Base-by-base conservation (phyloP, 1,284 basidiomycete species). In the Schizopora paradoxa region DNA sequence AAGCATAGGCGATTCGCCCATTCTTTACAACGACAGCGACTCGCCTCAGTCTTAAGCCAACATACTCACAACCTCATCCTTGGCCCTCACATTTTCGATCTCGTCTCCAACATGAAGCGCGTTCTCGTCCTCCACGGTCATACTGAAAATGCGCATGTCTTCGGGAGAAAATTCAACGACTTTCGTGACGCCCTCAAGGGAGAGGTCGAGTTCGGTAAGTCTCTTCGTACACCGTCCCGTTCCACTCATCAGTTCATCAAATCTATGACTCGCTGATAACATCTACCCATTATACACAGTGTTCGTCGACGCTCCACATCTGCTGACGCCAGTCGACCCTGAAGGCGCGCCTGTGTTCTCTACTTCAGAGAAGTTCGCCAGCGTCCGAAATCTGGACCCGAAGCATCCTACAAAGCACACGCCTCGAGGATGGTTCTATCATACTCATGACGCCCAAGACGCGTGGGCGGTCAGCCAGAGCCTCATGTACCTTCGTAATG, bases 51-150 rank as follows among this genome's bases (percentile, higher is more conserved):
- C n/a, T n/a, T n/a, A n/a, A n/a, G n/a, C n/a, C n/a, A n/a, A n/a
- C n/a, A n/a, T n/a, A n/a, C n/a, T n/a, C n/a, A n/a, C n/a, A n/a
- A n/a, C n/a, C n/a, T n/a, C n/a, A n/a, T n/a, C n/a, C n/a, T n/a
- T n/a, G n/a, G n/a, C n/a, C n/a, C n/a, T n/a, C n/a, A n/a, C n/a
- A n/a, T n/a, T n/a, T n/a, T n/a, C n/a, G n/a, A n/a, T n/a, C n/a
- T n/a, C n/a, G n/a, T n/a, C n/a, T n/a, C n/a, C n/a, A n/a, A n/a
- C n/a, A 35, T 35, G 33, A 35, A 35, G 33, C 33, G 33, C 10
- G 22, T 35, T 19, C 33, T 35, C 18, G 33, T 22, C 22, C 33
- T 35, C 33, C 33, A 35, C 33, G 33, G 33, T n/a, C 33, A 35
- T 22, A 19, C 33, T 35, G 18, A 35, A 22, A 19, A 16, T 5